Evolutionary conservation across 768 basidiomycete genomes (phyloP), one percentile per base, ranked within the genome.

Genomic region (Strobilomyces dryophilus): DNA sequence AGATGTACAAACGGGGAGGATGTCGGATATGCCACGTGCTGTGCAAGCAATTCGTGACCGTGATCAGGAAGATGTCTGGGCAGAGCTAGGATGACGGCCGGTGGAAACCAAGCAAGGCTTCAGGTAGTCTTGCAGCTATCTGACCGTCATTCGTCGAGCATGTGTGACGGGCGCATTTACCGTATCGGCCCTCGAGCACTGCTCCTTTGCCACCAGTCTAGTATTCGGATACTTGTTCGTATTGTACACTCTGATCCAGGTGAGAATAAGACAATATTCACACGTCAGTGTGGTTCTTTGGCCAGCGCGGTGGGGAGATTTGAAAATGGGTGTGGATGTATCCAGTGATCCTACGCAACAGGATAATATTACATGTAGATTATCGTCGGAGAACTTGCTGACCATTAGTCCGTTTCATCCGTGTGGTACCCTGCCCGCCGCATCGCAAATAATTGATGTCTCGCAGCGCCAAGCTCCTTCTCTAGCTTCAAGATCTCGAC

Each of bases 401-500:
- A 12, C 32, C 18, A 67, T 72, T 49, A 87, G 59, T 85, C 88
- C 43, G 83, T 89, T 73, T 92, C 89, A 61, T 89, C 81, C 29
- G 89, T 89, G 68, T 93, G 91, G 64, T 93, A 93, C 65, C 91
- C 91, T 47, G 91, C 91, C 43, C 90, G 80, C 61, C 91, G 80
- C 90, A 93, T 92, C 18, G 82, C 83, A 27, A 91, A 91, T 52
- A 93, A 71, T 57, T 81, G 79, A 68, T 89, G 87, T 56, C 91
- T 81, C 18, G 91, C 89, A 42, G 85, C 94, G 20, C 89, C 89
- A 35, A 99, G 76, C 0, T 98, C 94, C 75, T 97, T 97, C 77
- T 98, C 97, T 62, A 98, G 71, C 67, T 87, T 94, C 60, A 99
- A 76, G 60, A 99, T 97, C 69, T 95, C 91, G n/a, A 98, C 97